These are phyloP conservation scores for Asterionellopsis glacialis DNA, from an alignment of 108 stramenopile genomes.

Conservation along the genomic window DNA sequence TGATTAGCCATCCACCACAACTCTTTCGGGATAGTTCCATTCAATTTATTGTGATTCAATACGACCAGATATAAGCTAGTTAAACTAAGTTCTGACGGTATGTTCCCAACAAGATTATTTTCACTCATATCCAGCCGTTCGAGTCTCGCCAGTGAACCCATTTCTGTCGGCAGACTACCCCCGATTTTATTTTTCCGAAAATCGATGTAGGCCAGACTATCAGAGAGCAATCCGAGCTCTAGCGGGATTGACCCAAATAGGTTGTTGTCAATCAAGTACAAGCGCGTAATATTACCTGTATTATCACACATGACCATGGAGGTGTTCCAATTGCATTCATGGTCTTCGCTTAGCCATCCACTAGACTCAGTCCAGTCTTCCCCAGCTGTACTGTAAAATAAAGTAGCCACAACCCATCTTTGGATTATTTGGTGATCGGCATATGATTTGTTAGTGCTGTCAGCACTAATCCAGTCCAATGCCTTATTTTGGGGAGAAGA, in stretches of 20 bases:
- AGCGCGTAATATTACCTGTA: neutral
- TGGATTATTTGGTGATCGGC: neutral
- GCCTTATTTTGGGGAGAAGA: neutral
- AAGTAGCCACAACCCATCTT: neutral
- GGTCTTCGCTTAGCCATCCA: neutral
- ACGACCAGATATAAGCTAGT: too few relatives aligned
- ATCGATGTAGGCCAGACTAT: neutral
- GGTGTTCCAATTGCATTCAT: neutral
- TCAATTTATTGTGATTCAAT: neutral
- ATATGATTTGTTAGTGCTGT: neutral
- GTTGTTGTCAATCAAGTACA: neutral
- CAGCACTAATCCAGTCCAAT: neutral
- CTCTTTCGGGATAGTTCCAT: neutral
- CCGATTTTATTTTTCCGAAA: neutral
- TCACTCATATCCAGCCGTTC: slow-evolving; percentile 4
- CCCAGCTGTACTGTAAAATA: neutral
- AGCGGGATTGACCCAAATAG: neutral
- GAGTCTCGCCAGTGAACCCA: neutral
- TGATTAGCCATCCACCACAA: slow-evolving; percentile 3
- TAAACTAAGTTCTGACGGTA: neutral
- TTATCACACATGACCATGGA: neutral
- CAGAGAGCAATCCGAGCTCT: neutral
- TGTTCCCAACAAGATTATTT: neutral
- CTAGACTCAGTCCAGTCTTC: neutral
- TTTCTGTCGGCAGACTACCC: neutral